Evolutionary conservation across 768 basidiomycete species (phyloP), one percentile per base, ranked within the genome.

Genomic region (Multifurca ochricompacta): DNA sequence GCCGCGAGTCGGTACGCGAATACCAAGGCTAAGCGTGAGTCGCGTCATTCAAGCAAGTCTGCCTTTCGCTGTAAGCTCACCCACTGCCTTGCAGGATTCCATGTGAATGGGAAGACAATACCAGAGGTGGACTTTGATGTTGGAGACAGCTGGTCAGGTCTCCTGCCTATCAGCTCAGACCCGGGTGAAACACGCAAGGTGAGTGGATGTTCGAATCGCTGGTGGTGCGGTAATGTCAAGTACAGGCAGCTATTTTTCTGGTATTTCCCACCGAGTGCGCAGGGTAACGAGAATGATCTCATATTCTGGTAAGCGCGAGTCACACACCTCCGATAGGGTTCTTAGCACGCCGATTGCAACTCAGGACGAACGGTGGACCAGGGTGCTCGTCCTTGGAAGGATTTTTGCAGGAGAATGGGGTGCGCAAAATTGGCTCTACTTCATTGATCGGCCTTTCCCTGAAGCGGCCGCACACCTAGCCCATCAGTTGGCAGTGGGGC

Each of bases 341-440:
- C 30, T 9, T 19, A 21, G 6, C 34, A 36, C n/a, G 11, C 40
- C 40, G 7, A 57, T 27, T n/a, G 23, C 16, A 32, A 10, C 23
- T 6, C 19, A 61, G 59, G 59, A 59, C 59, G 35, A 61, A 61
- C 11, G 59, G 59, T 14, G 59, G 59, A 13, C 59, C 59, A 19
- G 59, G 59, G 28, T 61, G 59, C 35, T 61, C 59, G 31, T 59
- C 57, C 5, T 27, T 61, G 2, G 59, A 39, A 16, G 57, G 59
- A 14, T 53, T 61, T 41, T 51, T 61, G 28, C 59, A 61, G 31
- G 59, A 61, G 30, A 61, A 59, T n/a, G 59, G 59, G 31, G 59
- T 61, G 52, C n/a, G 18, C 23, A 18, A 40, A 13, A 11, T 47
- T 13, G 4, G n/a, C 14, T 10, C 16, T 19, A 6, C n/a, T 4